Evolutionary conservation across 1,284 basidiomycete genomes (phyloP).

Genomic region (Pseudozyma flocculosa): DNA sequence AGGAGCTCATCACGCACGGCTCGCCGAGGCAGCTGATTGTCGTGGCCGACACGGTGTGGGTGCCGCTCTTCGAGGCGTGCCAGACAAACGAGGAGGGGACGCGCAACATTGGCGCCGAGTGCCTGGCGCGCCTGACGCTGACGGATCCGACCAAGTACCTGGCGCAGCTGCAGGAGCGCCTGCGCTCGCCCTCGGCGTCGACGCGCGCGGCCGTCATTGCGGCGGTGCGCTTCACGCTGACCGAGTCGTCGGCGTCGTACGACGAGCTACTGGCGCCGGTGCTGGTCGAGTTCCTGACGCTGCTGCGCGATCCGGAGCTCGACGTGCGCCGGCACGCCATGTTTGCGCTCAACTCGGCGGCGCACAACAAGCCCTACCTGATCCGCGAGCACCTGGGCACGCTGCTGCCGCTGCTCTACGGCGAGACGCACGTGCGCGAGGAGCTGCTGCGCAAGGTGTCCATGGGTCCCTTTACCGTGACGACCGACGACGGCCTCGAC

Average conservation of each 20-base stretch:
- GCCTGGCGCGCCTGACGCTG: constrained; percentile 89
- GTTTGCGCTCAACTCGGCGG: constrained; percentile 87
- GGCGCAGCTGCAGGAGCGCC: constrained; percentile 66
- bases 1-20: constrained; percentile 92
- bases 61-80: constrained; percentile 62
- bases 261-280: constrained; percentile 83
- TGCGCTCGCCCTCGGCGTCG: constrained; percentile 61
- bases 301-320: constrained; percentile 77
- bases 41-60: constrained; percentile 85
- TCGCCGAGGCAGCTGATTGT: constrained; percentile 76
- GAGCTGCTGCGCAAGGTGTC: constrained; percentile 68
- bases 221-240: constrained; percentile 89
- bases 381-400: constrained; percentile 77
- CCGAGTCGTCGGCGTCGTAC: constrained; percentile 75
- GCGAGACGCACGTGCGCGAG: constrained; percentile 74
- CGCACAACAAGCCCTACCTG: constrained; percentile 88
- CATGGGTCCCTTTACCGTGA: constrained; percentile 98
- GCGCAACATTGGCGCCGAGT: constrained; percentile 91
- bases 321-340: constrained; percentile 49
- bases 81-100: constrained; percentile 75
- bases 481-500: constrained; percentile 88
- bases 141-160: constrained; percentile 85
- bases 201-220: constrained; percentile 84
- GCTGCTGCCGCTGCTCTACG: constrained; percentile 82
- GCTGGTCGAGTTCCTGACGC: constrained; percentile 83